Conservation (phyloP, 2,329 filamentous ascomycete genomes). For the Penicillium sp. region DNA sequence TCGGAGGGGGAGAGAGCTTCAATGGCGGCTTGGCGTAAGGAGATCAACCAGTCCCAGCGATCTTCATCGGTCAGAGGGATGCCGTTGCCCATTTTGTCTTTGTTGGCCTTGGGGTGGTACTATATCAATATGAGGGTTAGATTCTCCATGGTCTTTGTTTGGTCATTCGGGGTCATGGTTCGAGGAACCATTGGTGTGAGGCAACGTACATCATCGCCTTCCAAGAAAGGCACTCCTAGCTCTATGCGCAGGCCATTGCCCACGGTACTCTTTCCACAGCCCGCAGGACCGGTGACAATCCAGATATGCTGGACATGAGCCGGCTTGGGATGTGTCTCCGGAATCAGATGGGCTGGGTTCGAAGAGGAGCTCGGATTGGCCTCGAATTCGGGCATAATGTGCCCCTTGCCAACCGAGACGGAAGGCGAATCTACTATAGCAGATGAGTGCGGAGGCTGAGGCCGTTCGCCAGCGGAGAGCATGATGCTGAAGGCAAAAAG, state of each 20-base stretch:
- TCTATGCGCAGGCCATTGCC: slow-evolving; percentile 65
- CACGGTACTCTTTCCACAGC: slow-evolving; percentile 78
- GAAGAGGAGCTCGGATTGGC: slow-evolving; percentile 25
- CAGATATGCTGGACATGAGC: slow-evolving; percentile 67
- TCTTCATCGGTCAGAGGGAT: slow-evolving; percentile 88
- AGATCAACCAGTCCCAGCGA: slow-evolving; percentile 95
- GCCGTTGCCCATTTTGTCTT: slow-evolving; percentile 87
- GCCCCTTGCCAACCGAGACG: slow-evolving; percentile 24
- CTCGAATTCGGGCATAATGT: slow-evolving; percentile 25
- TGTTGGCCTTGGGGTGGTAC: slow-evolving; percentile 66
- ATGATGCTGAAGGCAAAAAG: slow-evolving; percentile 34
- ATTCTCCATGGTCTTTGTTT: background rate
- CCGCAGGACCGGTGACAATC: slow-evolving; percentile 78
- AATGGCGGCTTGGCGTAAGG: slow-evolving; percentile 66
- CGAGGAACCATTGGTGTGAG: background rate
- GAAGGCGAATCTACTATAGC: slow-evolving; percentile 29
- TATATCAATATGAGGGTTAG: slow-evolving; percentile 28
- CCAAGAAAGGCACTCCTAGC: slow-evolving; percentile 71
- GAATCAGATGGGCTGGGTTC: slow-evolving; percentile 19
- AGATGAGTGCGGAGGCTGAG: slow-evolving; percentile 32
- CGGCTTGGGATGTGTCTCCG: slow-evolving; percentile 11
- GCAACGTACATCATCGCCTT: slow-evolving; percentile 73
- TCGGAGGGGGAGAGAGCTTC: slow-evolving; percentile 52
- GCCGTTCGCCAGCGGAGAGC: slow-evolving; percentile 47
- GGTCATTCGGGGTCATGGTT: background rate